Evolutionary conservation across 495 filamentous ascomycete genomes (phyloP), one percentile per base, ranked within the genome.

Genomic region (Penicillium canescens): DNA sequence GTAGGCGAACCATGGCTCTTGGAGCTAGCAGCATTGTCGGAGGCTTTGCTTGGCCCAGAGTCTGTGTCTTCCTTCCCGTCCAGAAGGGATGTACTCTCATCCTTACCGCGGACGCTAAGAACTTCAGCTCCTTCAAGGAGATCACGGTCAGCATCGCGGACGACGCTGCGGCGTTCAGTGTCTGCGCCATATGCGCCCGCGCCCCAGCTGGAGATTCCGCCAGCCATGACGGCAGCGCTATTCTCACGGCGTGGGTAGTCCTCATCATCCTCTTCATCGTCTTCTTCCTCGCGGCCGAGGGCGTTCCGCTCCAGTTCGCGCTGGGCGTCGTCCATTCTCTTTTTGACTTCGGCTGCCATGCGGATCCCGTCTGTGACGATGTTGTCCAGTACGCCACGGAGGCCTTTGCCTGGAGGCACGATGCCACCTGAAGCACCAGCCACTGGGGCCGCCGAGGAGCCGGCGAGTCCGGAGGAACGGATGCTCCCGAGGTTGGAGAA

Each of bases 331-430:
- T 98, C 94, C 86, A 98, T 94, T 14, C 92, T 75, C 54, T 92
- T 81, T 57, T 87, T 80, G 33, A 98, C 92, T 73, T 98, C 94
- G 6, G 84, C 87, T 0, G 94, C 95, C 44, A 98, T 92, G 34
- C 92, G 84, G 83, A 97, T 96, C 24, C 94, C 94, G 63, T 98
- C 94, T 4, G 88, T 92, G 54, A 97, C 94, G 54, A 98, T 97
- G 60, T 96, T 96, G 69, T 98, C 94, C 10, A 98, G 72, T 46
- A 98, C 92, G 13, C 94, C 94, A 28, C 94, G 80, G 8, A 98
- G 78, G 10, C 94, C 91, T 50, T 91, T 90, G 7, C 67, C 72
- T 0, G 88, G 86, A 0, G 81, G 81, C 0, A 83, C 82, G 34
- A 81, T 78, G 13, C 80, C 82, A 4, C 71, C 76, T 2, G 74